Base-by-base conservation (phyloP, 257 asterid genomes). In the Scutellaria barbata region DNA sequence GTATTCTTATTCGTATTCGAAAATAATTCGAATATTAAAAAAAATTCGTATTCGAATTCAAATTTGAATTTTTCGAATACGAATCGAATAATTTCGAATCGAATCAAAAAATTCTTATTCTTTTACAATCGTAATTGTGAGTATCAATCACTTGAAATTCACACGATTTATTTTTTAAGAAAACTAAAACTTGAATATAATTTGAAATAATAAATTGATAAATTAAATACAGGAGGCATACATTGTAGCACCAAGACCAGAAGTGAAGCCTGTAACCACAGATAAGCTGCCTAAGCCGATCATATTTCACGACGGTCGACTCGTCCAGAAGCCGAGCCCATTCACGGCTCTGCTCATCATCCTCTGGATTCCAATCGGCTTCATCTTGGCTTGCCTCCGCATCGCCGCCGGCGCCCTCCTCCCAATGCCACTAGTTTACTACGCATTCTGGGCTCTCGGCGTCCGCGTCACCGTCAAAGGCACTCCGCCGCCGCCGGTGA, bases 251-350 rank as follows among this genome's bases (percentile, higher is more conserved):
- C 37, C 61, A 51, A 63, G 54, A 20, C 78, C 74, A 10, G 70
- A 33, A 13, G 76, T 83, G 7, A 61, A 71, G 59, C 87, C 94
- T 8, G 79, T 88, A 68, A 74, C 85, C 81, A 81, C 39, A 0
- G 92, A 87, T 54, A 82, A 77, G 75, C 62, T 90, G 66, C 81
- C 81, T 3, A 90, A 85, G 46, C 92, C 88, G 0, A 73, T 90
- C 39, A 76, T 91, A 25, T 91, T 91, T 79, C 97, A 91, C 56
- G 96, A 91, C 18, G 97, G 96, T 0, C 80, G 97, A 6, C 89
- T 90, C 1, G 96, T 88, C 51, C 81, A 85, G 22, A 89, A 85
- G 64, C 97, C 92, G 13, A 79, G 42, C 18, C 97, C 95, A 0
- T 40, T 85, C 20, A 67, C 56, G 73, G 86, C 92, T 1, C 84